phyloP scores from a whole-genome alignment of 768 basidiomycete species.

The Pleurotus tuber-regium region DNA sequence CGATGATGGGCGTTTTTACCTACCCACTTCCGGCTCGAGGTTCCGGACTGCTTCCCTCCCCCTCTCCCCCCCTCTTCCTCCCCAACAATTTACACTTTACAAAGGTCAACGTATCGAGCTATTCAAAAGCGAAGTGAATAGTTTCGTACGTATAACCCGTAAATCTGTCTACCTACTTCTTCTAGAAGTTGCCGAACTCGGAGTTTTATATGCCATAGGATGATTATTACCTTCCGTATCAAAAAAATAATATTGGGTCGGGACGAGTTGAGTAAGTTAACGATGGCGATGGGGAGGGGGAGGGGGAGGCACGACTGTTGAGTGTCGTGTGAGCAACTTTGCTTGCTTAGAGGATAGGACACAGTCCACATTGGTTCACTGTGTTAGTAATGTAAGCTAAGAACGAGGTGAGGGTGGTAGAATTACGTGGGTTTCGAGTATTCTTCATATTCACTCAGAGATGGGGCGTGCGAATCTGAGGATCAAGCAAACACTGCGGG shows the following conservation, averaged over 20 bases:
- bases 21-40: slow-evolving; percentile 5
- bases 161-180: background rate
- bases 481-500: background rate
- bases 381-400: too few relatives aligned
- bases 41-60: slow-evolving; percentile 5
- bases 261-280: too few relatives aligned
- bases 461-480: slow-evolving; percentile 8
- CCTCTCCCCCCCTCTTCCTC: too few relatives aligned
- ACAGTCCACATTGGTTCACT: too few relatives aligned
- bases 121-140: background rate
- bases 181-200: background rate
- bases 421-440: background rate
- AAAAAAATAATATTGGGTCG: too few relatives aligned
- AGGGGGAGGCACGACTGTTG: too few relatives aligned
- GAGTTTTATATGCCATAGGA: too few relatives aligned
- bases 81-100: too few relatives aligned
- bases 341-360: too few relatives aligned
- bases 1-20: background rate
- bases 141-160: slow-evolving; percentile 5
- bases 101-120: background rate
- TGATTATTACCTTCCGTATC: too few relatives aligned
- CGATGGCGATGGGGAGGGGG: too few relatives aligned
- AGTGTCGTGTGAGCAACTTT: too few relatives aligned
- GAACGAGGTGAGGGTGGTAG: background rate
- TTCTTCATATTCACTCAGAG: background rate